Evolutionary conservation across 768 basidiomycete genomes (phyloP).

Genomic region (Amanita rimosa): DNA sequence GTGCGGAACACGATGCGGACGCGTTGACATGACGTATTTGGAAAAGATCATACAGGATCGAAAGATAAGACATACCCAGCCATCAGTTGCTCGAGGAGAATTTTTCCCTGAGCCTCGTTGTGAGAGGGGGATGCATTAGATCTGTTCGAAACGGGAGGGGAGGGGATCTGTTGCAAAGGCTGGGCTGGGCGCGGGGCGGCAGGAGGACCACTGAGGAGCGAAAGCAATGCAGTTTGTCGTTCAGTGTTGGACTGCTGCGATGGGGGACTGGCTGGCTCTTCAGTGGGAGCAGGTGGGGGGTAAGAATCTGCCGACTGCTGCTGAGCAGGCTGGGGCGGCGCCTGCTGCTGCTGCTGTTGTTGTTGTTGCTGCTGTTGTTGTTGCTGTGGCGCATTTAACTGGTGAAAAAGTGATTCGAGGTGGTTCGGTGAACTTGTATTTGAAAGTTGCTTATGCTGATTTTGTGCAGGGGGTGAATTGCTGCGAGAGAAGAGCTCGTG

Average conservation of each 20-base stretch:
- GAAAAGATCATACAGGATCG: conserved; percentile 4
- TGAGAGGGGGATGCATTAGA: conserved; percentile 45
- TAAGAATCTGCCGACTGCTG: conserved; percentile 10
- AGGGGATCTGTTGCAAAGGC: conserved; percentile 51
- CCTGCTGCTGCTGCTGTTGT: conserved; percentile 6
- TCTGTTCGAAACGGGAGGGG: conserved; percentile 52
- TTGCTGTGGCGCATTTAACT: conserved; percentile 30
- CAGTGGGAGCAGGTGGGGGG: conserved; percentile 26
- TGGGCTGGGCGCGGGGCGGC: conserved; percentile 19
- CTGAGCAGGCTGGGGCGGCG: background rate
- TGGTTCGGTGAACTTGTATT: conserved; percentile 41
- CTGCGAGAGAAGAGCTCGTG: conserved; percentile 41
- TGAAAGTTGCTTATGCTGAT: conserved; percentile 19
- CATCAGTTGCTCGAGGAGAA: conserved; percentile 73
- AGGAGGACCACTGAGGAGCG: conserved; percentile 46
- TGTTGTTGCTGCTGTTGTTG: conserved; percentile 25
- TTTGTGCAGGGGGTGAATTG: conserved; percentile 7
- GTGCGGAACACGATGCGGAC: conserved; percentile 4
- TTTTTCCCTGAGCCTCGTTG: conserved; percentile 61
- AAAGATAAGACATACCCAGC: conserved; percentile 44
- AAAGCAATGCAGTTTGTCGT: conserved; percentile 68
- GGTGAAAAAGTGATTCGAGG: conserved; percentile 61
- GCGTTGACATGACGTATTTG: conserved; percentile 1
- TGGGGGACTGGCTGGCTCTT: conserved; percentile 22
- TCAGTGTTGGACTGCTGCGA: conserved; percentile 31